Percentiles rank a stretch among this genome's conserved stretches.
Conservation (phyloP, 192 early-diverging fungal genomes). For the Coemansia guatemalensis region DNA sequence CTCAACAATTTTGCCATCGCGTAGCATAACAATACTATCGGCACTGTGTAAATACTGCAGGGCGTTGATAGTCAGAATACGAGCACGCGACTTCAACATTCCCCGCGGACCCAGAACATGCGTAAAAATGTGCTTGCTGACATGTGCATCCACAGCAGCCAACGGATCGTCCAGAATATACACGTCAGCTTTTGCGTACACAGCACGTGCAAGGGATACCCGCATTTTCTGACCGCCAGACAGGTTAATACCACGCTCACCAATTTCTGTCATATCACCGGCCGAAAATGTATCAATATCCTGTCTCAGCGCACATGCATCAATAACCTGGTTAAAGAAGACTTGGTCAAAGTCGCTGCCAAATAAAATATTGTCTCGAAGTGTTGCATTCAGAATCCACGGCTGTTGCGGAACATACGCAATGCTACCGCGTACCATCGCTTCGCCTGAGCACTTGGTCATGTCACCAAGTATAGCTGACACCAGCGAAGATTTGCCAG, state of each 20-base stretch:
- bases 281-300: constrained; percentile 58
- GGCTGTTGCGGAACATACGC: constrained; percentile 62
- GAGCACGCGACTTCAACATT: constrained; percentile 45
- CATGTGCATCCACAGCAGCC: constrained; percentile 64
- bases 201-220: constrained; percentile 44
- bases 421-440: constrained; percentile 29
- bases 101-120: constrained; percentile 54
- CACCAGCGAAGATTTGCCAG: constrained; percentile 63
- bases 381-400: constrained; percentile 58
- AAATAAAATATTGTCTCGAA: constrained; percentile 67
- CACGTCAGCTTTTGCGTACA: constrained; percentile 61
- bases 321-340: constrained; percentile 56
- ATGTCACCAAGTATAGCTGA: constrained; percentile 63
- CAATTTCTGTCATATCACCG: constrained; percentile 44
- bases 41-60: constrained; percentile 51
- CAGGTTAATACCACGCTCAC: constrained; percentile 21
- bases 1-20: constrained; percentile 7
- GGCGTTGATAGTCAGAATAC: constrained; percentile 59
- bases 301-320: constrained; percentile 54
- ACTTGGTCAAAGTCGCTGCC: constrained; percentile 55
- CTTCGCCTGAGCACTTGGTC: constrained; percentile 32
- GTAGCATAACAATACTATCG: constrained; percentile 51
- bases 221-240: constrained; percentile 18
- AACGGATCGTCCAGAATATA: constrained; percentile 72
- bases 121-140: constrained; percentile 58